Evolutionary conservation across 164 flowering plant genomes (phyloP).

Genomic region (Tetracentron sinense): DNA sequence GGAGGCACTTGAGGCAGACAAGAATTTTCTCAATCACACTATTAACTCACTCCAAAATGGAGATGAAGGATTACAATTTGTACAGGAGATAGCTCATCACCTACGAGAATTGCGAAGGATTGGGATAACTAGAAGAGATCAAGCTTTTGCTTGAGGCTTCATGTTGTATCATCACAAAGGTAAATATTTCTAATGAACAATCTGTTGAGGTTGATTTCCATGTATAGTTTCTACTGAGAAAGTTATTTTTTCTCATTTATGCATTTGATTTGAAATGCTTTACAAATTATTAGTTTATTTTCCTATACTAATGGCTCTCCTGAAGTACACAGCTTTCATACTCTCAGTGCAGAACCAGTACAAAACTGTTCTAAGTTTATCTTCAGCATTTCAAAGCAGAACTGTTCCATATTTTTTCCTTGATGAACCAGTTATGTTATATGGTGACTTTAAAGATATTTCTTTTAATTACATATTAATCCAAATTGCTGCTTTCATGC

Average conservation of each 20-base stretch:
- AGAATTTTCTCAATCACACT: conserved; percentile 44
- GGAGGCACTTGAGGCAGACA: conserved; percentile 56
- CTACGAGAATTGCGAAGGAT: conserved; percentile 48
- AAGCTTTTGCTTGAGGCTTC: conserved; percentile 21
- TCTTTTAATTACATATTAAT: neutral
- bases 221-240: neutral
- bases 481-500: neutral
- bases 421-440: neutral
- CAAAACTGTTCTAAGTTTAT: neutral
- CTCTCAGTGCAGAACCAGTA: neutral
- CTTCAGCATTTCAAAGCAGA: neutral
- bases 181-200: neutral
- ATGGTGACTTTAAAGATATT: no score
- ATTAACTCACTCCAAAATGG: conserved; percentile 45
- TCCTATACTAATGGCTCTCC: neutral
- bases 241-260: neutral
- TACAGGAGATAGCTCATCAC: conserved; percentile 62
- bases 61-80: conserved; percentile 52
- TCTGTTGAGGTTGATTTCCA: neutral
- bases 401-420: neutral
- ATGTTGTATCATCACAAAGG: conserved; percentile 12
- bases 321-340: neutral
- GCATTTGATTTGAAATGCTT: neutral
- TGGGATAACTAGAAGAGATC: conserved; percentile 23
- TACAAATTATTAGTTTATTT: neutral